Evolutionary conservation across 257 asterid species (phyloP).

Genomic region (Jasminum sambac): DNA sequence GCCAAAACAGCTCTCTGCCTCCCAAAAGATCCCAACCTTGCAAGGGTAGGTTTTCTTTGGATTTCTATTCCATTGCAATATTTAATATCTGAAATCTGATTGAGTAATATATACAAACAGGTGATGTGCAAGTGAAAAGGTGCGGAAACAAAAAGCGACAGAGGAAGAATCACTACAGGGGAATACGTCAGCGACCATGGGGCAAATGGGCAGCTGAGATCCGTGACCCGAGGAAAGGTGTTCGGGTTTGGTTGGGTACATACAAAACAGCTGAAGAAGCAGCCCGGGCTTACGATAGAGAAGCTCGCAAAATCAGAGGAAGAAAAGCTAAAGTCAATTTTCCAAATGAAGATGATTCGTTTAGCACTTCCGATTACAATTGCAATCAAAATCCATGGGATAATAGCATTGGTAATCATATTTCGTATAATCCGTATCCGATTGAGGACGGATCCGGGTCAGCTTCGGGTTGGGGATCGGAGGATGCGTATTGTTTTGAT

Average conservation of each 20-base stretch:
- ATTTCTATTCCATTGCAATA: background rate
- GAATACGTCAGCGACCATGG: slow-evolving; percentile 91
- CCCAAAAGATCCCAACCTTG: slow-evolving; percentile 39
- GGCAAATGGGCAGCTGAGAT: slow-evolving; percentile 99
- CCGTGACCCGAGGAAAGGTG: slow-evolving; percentile 93
- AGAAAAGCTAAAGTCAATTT: slow-evolving; percentile 79
- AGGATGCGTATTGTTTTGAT: background rate
- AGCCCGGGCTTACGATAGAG: slow-evolving; percentile 82
- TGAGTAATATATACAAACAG: slow-evolving; percentile 32
- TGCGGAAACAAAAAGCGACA: slow-evolving; percentile 35
- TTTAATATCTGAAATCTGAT: background rate
- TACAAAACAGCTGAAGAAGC: slow-evolving; percentile 89
- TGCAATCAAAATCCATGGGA: slow-evolving; percentile 5
- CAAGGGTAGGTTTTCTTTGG: slow-evolving; percentile 34
- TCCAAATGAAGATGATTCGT: slow-evolving; percentile 49
- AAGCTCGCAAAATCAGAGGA: slow-evolving; percentile 86
- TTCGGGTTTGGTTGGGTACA: slow-evolving; percentile 89
- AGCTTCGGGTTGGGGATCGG: background rate
- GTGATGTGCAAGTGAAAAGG: slow-evolving; percentile 30
- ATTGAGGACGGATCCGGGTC: background rate
- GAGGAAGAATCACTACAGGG: slow-evolving; percentile 77
- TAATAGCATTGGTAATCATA: background rate
- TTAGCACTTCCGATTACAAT: background rate
- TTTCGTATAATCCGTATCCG: background rate
- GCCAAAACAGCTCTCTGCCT: slow-evolving; percentile 18